Conservation (phyloP, 306 rosid genomes). For the Prunus armeniaca region DNA sequence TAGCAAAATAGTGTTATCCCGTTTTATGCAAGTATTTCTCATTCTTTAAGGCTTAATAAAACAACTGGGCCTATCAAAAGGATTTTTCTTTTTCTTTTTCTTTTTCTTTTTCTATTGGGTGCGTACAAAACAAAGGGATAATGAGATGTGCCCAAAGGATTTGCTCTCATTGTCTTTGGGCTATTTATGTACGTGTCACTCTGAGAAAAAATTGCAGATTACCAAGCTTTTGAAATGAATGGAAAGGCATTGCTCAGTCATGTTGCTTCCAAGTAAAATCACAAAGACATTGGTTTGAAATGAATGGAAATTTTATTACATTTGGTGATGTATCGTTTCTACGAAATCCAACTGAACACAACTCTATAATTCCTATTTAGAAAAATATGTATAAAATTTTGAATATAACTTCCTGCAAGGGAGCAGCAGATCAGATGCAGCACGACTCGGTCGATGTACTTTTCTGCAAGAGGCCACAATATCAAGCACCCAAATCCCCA, state of each 20-base stretch:
- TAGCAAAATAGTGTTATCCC: fast-evolving
- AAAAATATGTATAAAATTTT: constrained; percentile 46
- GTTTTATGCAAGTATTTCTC: too few relatives aligned
- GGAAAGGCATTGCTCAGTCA: background rate
- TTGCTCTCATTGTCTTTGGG: background rate
- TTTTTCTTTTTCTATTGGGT: too few relatives aligned
- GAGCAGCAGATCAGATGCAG: constrained; percentile 27
- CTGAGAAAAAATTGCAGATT: background rate
- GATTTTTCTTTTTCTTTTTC: too few relatives aligned
- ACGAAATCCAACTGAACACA: constrained; percentile 23
- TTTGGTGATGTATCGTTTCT: constrained; percentile 9
- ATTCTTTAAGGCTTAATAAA: too few relatives aligned
- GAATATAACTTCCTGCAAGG: constrained; percentile 47
- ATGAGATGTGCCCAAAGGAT: background rate
- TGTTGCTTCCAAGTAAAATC: background rate
- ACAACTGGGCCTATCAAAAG: too few relatives aligned
- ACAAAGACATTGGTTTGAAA: background rate
- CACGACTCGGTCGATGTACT: constrained; percentile 29
- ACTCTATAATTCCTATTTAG: constrained; percentile 40
- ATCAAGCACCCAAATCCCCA: constrained; percentile 34
- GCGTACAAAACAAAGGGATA: too few relatives aligned
- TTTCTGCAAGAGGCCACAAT: constrained; percentile 29
- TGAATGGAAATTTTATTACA: constrained; percentile 16
- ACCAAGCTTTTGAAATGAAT: too few relatives aligned
- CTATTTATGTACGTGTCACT: background rate